These are phyloP conservation scores for Hebeloma cylindrosporum DNA, from an alignment of 768 basidiomycete species.

Conservation along the genomic window DNA sequence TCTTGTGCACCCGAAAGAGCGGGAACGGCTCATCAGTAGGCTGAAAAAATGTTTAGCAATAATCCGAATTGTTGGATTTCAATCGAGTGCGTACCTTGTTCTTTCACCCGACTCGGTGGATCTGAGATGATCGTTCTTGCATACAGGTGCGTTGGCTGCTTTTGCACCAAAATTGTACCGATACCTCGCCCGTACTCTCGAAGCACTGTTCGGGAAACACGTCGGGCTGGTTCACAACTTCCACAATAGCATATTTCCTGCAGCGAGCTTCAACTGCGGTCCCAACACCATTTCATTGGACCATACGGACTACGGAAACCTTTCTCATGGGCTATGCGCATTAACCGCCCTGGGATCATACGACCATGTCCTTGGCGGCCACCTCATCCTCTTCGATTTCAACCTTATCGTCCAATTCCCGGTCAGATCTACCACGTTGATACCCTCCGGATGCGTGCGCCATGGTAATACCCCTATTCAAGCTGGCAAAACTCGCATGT, in stretches of 20 bases:
- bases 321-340: not conserved
- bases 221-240: not conserved
- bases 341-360: slow-evolving; percentile 1
- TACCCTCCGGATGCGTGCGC: not conserved
- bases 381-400: slow-evolving; percentile 1
- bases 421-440: slow-evolving; percentile 1
- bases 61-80: no score
- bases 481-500: slow-evolving; percentile 14
- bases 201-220: no score
- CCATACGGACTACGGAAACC: not conserved
- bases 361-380: slow-evolving; percentile 14
- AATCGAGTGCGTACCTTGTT: no score
- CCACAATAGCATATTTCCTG: not conserved
- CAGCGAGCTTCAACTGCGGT: not conserved
- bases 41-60: no score
- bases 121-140: no score
- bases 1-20: no score
- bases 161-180: no score
- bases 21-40: no score
- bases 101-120: no score
- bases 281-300: not conserved
- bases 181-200: no score
- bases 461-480: slow-evolving; percentile 11
- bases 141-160: no score
- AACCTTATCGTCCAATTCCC: slow-evolving; percentile 1